phyloP scores from a whole-genome alignment of 2,329 filamentous ascomycete genomes.

The Aspergillus floridensis region DNA sequence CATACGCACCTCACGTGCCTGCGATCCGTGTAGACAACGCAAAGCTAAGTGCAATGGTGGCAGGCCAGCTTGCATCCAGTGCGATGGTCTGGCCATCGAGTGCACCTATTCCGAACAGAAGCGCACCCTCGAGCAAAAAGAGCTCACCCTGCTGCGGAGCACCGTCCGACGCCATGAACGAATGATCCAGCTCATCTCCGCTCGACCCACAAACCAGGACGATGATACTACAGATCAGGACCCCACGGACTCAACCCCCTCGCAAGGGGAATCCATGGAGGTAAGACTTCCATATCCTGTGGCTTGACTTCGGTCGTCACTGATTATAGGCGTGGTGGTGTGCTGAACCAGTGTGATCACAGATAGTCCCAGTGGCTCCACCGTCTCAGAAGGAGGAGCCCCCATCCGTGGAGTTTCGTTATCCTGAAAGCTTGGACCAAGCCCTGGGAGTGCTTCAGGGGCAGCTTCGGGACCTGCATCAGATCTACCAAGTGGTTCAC shows the following conservation, averaged over 20 bases:
- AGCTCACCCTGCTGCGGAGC: background rate
- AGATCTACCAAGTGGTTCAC: background rate
- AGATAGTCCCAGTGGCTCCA: background rate
- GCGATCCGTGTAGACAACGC: conserved; percentile 1
- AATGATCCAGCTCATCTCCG: conserved; percentile 1
- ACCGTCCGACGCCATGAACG: conserved; percentile 3
- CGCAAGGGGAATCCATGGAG: background rate
- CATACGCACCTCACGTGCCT: background rate
- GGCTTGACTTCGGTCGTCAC: background rate
- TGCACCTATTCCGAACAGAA: conserved; percentile 3
- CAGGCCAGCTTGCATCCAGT: background rate
- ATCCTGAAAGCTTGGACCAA: background rate
- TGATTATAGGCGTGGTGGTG: background rate
- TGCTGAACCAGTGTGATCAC: background rate
- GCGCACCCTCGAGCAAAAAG: background rate
- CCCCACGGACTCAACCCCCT: background rate
- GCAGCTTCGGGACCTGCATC: background rate
- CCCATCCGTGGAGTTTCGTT: background rate
- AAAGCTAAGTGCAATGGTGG: conserved; percentile 5
- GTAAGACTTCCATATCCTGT: background rate
- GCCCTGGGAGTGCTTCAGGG: background rate
- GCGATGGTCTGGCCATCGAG: background rate
- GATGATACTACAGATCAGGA: background rate
- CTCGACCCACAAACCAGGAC: background rate
- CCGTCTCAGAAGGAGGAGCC: background rate